These are phyloP conservation scores for Suillus plorans DNA, from an alignment of 768 basidiomycete genomes.

Conservation along the genomic window DNA sequence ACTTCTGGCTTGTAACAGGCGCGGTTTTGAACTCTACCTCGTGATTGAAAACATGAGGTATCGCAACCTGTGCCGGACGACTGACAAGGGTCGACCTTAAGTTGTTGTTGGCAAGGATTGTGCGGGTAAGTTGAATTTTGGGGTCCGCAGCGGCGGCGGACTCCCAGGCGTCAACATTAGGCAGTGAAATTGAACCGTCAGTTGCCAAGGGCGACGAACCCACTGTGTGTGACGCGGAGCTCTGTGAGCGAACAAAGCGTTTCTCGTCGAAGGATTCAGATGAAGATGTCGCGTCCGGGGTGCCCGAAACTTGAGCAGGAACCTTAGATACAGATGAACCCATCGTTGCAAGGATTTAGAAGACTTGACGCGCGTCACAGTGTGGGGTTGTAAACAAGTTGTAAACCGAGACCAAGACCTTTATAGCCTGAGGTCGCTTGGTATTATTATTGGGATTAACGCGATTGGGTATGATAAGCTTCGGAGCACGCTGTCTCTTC, in stretches of 20 bases:
- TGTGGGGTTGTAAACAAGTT: not conserved
- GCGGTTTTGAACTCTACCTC: conserved; percentile 77
- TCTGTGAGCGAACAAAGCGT: not conserved
- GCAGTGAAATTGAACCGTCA: conserved; percentile 60
- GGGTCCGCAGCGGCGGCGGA: conserved; percentile 48
- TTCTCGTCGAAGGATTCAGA: conserved; percentile 31
- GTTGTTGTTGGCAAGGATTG: conserved; percentile 69
- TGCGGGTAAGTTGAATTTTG: conserved; percentile 73
- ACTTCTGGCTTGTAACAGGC: conserved; percentile 85
- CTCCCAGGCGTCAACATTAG: conserved; percentile 71
- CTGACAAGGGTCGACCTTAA: conserved; percentile 62
- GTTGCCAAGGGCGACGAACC: conserved; percentile 36
- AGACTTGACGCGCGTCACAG: not conserved
- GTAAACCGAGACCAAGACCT: not conserved
- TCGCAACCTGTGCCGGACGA: conserved; percentile 58
- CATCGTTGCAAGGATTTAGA: conserved; percentile 14
- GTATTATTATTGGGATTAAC: not conserved
- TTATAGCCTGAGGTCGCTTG: not conserved
- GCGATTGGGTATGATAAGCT: too few relatives aligned
- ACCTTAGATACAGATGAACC: conserved; percentile 26
- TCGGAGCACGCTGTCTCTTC: too few relatives aligned
- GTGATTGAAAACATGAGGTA: conserved; percentile 82
- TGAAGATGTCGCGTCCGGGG: not conserved
- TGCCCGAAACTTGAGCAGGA: conserved; percentile 14
- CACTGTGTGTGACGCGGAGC: not conserved